Base-by-base conservation (phyloP, 805 yeast genomes). In the Diddensiella santjacobensis region DNA sequence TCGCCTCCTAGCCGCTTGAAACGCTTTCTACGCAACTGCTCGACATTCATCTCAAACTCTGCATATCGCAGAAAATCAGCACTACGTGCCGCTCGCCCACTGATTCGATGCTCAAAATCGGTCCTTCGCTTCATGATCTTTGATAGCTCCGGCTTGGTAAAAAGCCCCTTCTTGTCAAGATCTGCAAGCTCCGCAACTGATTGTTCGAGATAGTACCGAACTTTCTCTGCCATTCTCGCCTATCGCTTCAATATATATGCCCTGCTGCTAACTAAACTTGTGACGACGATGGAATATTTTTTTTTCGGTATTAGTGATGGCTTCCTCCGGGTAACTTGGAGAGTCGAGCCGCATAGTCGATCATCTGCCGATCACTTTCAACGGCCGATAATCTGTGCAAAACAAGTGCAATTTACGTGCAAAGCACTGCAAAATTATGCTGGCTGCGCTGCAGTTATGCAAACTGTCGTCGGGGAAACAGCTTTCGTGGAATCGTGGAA, bases 101-200 rank as follows among this genome's bases (percentile, higher is more conserved):
- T 78, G 46, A 93, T 78, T 49, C 96, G 71, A 65, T 93, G 96
- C 68, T 93, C 99, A 59, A 89, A 93, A 67, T 90, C 97, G 0
- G 97, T 91, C 70, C 99, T 78, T 62, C 89, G 79, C 69, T 93
- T 83, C 88, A 91, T 87, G 46, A 93, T 84, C 71, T 77, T 75
- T 36, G 83, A 81, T 55, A 89, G 80, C 67, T 93, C 99, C 57
- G 78, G 78, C 58, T 85, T 85, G 37, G 81, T 83, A 65, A 93
- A 93, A 3, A 93, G 72, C 2, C 89, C 89, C 60, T 87, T 84
- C 49, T 78, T 78, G 50, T 83, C 81, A 29, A 93, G 76, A 60
- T 91, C 99, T 60, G 90, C 91, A 47, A 93, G 74, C 67, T 93
- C 99, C 8, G 42, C 38, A n/a, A 44, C 45, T 15, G 51, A 39